phyloP scores from a whole-genome alignment of 441 rosid genomes.

The Jatropha podagrica region DNA sequence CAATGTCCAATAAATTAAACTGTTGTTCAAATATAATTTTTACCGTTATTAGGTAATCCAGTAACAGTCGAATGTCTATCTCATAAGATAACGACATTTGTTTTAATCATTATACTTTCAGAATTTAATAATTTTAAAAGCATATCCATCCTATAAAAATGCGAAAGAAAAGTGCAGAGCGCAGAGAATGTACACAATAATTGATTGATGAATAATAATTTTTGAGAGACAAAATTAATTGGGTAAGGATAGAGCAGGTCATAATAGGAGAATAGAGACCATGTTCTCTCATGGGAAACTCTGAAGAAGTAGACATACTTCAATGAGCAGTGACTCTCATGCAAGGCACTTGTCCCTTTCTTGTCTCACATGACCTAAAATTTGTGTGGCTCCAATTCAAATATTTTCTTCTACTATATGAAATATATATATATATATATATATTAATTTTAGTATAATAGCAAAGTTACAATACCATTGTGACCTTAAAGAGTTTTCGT shows the following conservation, averaged over 20 bases:
- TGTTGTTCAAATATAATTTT: too few relatives aligned
- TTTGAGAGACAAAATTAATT: neutral
- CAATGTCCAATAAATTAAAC: neutral
- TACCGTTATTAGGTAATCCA: too few relatives aligned
- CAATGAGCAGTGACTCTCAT: neutral
- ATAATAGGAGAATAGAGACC: neutral
- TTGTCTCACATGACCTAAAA: neutral
- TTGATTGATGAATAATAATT: neutral
- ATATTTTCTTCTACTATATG: neutral
- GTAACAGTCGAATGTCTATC: too few relatives aligned
- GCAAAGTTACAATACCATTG: too few relatives aligned
- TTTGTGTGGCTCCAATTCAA: neutral
- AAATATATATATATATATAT: too few relatives aligned
- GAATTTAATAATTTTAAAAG: too few relatives aligned
- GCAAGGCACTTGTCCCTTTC: conserved; percentile 3
- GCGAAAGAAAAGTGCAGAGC: neutral
- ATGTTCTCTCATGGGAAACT: neutral
- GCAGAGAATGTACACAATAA: neutral
- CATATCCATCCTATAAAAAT: neutral
- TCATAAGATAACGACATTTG: too few relatives aligned
- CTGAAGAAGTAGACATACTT: neutral
- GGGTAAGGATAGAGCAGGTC: neutral
- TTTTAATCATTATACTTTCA: too few relatives aligned
- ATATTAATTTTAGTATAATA: too few relatives aligned
- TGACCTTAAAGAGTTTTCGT: too few relatives aligned